These are phyloP conservation scores for Crepidotus variabilis DNA, from an alignment of 768 basidiomycete species.

Conservation along the genomic window DNA sequence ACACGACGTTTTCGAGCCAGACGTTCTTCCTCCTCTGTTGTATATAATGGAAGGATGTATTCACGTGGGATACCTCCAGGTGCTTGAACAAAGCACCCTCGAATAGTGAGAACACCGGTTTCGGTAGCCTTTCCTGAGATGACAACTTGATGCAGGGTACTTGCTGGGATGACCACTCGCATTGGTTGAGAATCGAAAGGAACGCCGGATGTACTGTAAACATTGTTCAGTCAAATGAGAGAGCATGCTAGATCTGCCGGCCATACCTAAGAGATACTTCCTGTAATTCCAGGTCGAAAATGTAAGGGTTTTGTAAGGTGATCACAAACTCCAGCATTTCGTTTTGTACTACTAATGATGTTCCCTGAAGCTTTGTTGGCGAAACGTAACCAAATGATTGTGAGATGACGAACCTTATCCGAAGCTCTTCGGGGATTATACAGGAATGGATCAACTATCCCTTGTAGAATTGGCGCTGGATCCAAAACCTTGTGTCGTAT, in stretches of 20 bases:
- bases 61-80: conserved; percentile 68
- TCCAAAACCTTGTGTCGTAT: conserved; percentile 38
- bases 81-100: conserved; percentile 78
- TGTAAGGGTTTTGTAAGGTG: conserved; percentile 86
- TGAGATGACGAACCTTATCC: conserved; percentile 45
- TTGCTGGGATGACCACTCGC: conserved; percentile 67
- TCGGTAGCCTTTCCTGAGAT: conserved; percentile 63
- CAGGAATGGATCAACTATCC: conserved; percentile 76
- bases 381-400: too few species aligned
- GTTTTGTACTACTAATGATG: conserved; percentile 72
- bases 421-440: conserved; percentile 81
- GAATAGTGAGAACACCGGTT: conserved; percentile 65
- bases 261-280: conserved; percentile 75
- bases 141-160: conserved; percentile 67
- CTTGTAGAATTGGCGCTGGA: conserved; percentile 47
- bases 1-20: conserved; percentile 54
- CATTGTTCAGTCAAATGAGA: conserved; percentile 1
- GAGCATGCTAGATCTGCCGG: not conserved
- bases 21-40: conserved; percentile 65
- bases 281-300: conserved; percentile 88
- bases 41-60: conserved; percentile 72
- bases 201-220: conserved; percentile 74
- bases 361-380: conserved; percentile 32
- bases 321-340: conserved; percentile 81
- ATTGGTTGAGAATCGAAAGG: conserved; percentile 64